Conservation (phyloP, 1,284 basidiomycete genomes). For the Microbotryum intermedium region DNA sequence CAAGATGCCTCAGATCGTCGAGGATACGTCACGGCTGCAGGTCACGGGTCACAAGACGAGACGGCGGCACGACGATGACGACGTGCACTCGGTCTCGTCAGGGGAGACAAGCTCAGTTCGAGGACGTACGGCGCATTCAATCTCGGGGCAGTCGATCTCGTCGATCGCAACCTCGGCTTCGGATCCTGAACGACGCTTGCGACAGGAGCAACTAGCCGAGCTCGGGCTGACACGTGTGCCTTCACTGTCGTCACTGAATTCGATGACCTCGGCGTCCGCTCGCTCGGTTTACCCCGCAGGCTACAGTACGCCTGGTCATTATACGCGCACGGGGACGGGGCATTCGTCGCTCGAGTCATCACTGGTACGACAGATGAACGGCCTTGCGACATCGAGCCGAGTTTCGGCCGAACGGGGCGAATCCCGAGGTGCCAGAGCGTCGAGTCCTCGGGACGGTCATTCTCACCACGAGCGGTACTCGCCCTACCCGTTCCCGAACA, state of each 20-base stretch:
- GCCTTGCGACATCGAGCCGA: slow-evolving; percentile 13
- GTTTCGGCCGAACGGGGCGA: neutral
- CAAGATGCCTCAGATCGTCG: slow-evolving; percentile 33
- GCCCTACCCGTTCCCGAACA: neutral
- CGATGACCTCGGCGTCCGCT: slow-evolving; percentile 1
- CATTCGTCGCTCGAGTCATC: slow-evolving; percentile 25
- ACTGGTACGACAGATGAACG: slow-evolving; percentile 20
- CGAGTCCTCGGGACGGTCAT: neutral
- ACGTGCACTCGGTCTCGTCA: slow-evolving; percentile 33
- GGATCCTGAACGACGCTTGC: slow-evolving; percentile 17
- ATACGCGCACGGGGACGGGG: slow-evolving; percentile 7
- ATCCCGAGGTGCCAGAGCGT: slow-evolving; percentile 1
- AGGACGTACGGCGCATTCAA: neutral
- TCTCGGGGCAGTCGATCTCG: slow-evolving; percentile 16
- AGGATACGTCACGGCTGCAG: slow-evolving; percentile 27
- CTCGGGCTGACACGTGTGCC: slow-evolving; percentile 1
- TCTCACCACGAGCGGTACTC: neutral
- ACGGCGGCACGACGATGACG: slow-evolving; percentile 31
- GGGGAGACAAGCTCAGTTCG: slow-evolving; percentile 25
- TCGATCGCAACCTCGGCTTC: slow-evolving; percentile 26
- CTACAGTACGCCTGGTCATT: slow-evolving; percentile 12
- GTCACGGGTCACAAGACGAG: slow-evolving; percentile 29
- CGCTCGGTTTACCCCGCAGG: neutral
- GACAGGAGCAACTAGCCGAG: slow-evolving; percentile 2
- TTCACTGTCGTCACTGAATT: slow-evolving; percentile 9